A percentile compares a stretch with the other conserved stretches of the same genome.
Conservation (phyloP, 2,329 filamentous ascomycete species). For the Chrysoporthe cubensis region DNA sequence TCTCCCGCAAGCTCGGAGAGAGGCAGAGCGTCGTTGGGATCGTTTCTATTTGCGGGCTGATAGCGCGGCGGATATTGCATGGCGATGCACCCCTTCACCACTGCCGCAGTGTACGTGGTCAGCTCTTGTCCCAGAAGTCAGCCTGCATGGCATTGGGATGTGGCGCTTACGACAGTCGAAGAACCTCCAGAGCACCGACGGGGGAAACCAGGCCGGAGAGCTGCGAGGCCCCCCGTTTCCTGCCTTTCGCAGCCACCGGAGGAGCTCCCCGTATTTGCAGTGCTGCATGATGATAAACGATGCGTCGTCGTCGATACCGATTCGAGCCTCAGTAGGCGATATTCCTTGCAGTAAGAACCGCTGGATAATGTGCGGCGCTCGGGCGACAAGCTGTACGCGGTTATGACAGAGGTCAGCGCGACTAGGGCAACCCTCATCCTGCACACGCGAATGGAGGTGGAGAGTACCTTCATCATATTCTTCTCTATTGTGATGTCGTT, state of each 20-base stretch:
- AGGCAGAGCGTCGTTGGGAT: not conserved
- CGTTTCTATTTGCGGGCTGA: not conserved
- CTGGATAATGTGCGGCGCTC: conserved; percentile 19
- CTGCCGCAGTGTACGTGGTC: not conserved
- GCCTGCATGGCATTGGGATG: no score
- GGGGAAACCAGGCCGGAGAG: not conserved
- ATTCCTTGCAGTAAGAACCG: not conserved
- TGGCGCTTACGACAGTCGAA: conserved; percentile 23
- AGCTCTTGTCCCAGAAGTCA: not conserved
- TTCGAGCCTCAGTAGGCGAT: not conserved
- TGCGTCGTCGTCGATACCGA: not conserved
- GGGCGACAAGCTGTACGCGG: not conserved
- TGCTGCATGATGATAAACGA: conserved; percentile 8
- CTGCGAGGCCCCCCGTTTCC: not conserved
- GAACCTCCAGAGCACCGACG: conserved; percentile 28
- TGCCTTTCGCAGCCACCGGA: not conserved
- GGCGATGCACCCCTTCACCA: conserved; percentile 29
- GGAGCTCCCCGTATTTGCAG: conserved; percentile 11
- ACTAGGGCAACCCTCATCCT: not conserved
- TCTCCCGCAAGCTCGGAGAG: not conserved
- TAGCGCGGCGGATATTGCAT: conserved; percentile 28
- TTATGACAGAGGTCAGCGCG: not conserved
- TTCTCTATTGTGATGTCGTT: not conserved
- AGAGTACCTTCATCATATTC: not conserved
- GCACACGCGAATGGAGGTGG: not conserved